Evolutionary conservation across 116 monocot species (phyloP), one percentile per base, ranked within the genome.

Genomic region (Cymodocea nodosa): DNA sequence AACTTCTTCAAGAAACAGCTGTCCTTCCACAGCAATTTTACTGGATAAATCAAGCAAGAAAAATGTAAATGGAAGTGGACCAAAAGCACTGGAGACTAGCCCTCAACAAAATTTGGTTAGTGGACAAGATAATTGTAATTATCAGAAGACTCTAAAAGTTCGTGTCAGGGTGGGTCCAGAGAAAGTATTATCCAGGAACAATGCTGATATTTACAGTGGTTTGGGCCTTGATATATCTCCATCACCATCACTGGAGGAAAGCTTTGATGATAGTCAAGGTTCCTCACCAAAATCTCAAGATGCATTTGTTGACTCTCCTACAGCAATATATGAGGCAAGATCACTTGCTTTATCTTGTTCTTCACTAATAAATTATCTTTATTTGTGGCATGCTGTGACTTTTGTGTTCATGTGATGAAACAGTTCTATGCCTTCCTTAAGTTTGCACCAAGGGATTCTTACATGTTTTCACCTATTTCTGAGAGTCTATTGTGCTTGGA

Each of bases 141-240:
- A 89, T 39, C 81, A 80, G 50, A 85, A 78, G 51, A 73, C 76
- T 53, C 60, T 89, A 64, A 94, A 91, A 78, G 85, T 97, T 66
- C 91, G 91, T 59, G 83, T 97, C 61, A 97, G 88, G 77, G 85
- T 97, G 37, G 85, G 85, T 51, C 64, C 81, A 44, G 85, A 84
- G 25, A 85, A 66, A 64, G 54, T 50, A 16, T 54, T 65, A 57
- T 25, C 70, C 12, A 91, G 75, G 75, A 80, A 81, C 69, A 90
- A 85, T 77, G 79, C 87, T 71, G 81, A 79, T 51, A 90, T 97
- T 64, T 97, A 90, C 65, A 95, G 83, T 67, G 83, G 81, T 59
- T 70, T 90, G 70, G 90, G 90, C 36, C 87, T 95, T 72, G 85
- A 87, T 73, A 64, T 77, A 66, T 90, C 90, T 75, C 87, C 90